A percentile compares a stretch with the other conserved stretches of the same genome.
phyloP scores from a whole-genome alignment of 2,329 filamentous ascomycete species.

The Sporothrix curviconia region DNA sequence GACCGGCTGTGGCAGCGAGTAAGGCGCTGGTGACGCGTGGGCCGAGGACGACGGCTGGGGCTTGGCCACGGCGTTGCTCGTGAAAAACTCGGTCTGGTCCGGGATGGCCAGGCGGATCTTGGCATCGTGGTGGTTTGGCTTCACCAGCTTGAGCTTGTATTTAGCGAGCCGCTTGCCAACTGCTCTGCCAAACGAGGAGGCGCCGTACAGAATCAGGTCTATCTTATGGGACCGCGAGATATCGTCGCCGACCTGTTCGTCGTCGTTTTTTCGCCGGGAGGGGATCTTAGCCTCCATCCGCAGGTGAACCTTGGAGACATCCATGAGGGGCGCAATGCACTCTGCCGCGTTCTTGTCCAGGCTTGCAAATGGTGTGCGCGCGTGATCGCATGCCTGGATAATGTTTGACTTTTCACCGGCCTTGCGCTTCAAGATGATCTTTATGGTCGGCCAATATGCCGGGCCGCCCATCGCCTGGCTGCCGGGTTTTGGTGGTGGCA shows the following conservation, averaged over 20 bases:
- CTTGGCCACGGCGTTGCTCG: constrained; percentile 25
- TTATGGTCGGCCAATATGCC: constrained; percentile 65
- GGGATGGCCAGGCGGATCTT: constrained; percentile 73
- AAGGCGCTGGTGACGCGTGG: not conserved
- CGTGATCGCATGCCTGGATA: constrained; percentile 70
- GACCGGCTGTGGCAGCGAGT: not conserved
- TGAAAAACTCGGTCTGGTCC: constrained; percentile 22
- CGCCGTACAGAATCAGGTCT: constrained; percentile 74
- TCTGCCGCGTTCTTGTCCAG: constrained; percentile 62
- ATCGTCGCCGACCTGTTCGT: constrained; percentile 58
- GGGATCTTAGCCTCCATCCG: constrained; percentile 67
- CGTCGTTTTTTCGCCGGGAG: constrained; percentile 52
- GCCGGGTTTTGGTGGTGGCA: constrained; percentile 63
- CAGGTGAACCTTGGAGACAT: constrained; percentile 56
- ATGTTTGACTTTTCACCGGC: constrained; percentile 48
- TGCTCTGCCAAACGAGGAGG: constrained; percentile 54
- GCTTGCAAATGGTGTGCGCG: constrained; percentile 65
- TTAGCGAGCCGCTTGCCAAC: constrained; percentile 64
- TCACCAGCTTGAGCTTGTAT: constrained; percentile 60
- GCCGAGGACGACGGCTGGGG: not conserved
- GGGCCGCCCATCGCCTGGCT: constrained; percentile 52
- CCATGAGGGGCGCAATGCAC: constrained; percentile 66
- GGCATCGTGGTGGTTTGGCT: constrained; percentile 58
- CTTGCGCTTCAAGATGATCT: constrained; percentile 59
- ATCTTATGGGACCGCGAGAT: constrained; percentile 57